Evolutionary conservation across 192 early-diverging fungal species (phyloP).

Genomic region (Coemansia sp.): DNA sequence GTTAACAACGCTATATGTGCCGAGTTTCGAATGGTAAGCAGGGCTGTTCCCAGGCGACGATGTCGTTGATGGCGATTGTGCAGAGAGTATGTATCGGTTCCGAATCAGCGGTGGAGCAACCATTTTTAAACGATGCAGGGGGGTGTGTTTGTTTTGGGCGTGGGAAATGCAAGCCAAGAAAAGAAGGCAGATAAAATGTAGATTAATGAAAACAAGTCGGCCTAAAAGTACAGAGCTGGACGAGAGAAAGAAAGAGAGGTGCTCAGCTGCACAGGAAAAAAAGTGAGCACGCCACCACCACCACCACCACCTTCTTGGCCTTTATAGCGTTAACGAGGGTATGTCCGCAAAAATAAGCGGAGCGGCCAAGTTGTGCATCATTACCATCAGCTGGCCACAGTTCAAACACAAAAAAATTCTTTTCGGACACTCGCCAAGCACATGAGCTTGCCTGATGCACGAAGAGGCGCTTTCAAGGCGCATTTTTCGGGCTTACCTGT

Average conservation of each 20-base stretch:
- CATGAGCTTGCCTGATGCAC: neutral
- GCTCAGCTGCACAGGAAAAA: neutral
- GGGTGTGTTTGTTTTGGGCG: constrained; percentile 1
- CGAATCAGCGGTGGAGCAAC: constrained; percentile 23
- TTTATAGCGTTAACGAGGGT: neutral
- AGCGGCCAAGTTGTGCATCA: neutral
- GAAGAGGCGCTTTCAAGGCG: constrained; percentile 2
- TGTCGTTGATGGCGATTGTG: neutral
- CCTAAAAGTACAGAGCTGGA: neutral
- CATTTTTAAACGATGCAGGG: constrained; percentile 18
- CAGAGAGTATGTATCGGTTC: constrained; percentile 35
- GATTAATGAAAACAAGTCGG: constrained; percentile 7
- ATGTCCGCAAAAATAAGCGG: neutral
- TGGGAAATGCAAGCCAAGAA: constrained; percentile 4
- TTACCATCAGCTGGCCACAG: neutral
- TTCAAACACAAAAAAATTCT: neutral
- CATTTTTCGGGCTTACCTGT: constrained; percentile 52
- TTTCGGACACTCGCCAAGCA: neutral
- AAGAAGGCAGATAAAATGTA: neutral
- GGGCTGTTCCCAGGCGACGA: neutral
- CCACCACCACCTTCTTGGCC: neutral
- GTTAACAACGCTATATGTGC: constrained; percentile 35
- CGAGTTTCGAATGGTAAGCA: constrained; percentile 18
- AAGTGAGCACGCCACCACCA: neutral
- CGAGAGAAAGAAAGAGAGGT: neutral